Base-by-base conservation (phyloP, 768 basidiomycete species). In the Mycena pura region DNA sequence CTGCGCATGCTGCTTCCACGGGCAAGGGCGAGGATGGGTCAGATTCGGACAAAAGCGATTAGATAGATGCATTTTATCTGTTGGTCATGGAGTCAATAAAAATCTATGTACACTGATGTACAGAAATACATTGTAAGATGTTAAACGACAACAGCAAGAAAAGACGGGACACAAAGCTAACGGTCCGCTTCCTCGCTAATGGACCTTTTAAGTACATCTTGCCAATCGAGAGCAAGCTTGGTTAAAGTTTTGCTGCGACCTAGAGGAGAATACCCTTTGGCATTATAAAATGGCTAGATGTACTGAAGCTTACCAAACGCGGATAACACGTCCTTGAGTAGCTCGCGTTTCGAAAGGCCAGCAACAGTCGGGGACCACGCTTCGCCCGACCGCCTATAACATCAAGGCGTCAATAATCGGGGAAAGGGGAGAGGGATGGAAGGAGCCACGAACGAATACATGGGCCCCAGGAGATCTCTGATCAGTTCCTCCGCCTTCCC, bases 401-500 rank as follows among this genome's bases (percentile, higher is more conserved):
- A 24, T 41, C 15, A 15, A 22, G 45, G 62, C 60, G 60, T 22
- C 49, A 57, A 57, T n/a, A 63, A 43, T 50, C 4, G 6, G 6
- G 21, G 19, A n/a, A n/a, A 13, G 17, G 27, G n/a, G 9, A 57
- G 28, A 22, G 39, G 58, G 60, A 57, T 24, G 40, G 19, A 36
- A 7, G 34, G 50, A 34, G 39, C 28, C 25, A 83, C 91, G 59
- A 70, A 96, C 96, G 88, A 91, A 75, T 93, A 96, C 36, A 95
- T 78, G 0, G 95, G 96, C 15, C 96, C 95, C 67, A 91, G 88
- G 51, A 99, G 80, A 64, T 98, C 97, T 73, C 85, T 90, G 48
- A 96, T 84, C 55, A 99, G 74, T 73, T 99, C 96, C 72, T 97
- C 96, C 17, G 88, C 95, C 73, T 96, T 95, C 34, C 80, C 90